A percentile compares a stretch with the other conserved stretches of the same genome.
phyloP scores from a whole-genome alignment of 2,329 filamentous ascomycete genomes.

The Colletotrichum sojae region DNA sequence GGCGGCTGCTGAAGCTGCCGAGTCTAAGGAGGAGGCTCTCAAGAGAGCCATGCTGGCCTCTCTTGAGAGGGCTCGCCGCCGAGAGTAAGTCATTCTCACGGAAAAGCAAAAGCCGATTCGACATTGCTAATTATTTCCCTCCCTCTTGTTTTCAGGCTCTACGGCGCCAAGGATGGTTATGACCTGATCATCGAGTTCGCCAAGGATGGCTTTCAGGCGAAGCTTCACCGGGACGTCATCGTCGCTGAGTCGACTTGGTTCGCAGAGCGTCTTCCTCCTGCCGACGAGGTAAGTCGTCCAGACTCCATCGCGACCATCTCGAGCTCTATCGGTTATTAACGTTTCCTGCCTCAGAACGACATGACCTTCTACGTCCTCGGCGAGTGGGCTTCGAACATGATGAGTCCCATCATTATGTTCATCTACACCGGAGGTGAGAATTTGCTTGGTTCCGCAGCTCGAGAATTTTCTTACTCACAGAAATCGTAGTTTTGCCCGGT shows the following conservation, averaged over 20 bases:
- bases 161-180: neutral
- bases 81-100: conserved; percentile 3
- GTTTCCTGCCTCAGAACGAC: conserved; percentile 45
- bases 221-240: conserved; percentile 52
- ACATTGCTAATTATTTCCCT: neutral
- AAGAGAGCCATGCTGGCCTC: conserved; percentile 17
- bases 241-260: conserved; percentile 52
- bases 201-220: neutral
- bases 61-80: conserved; percentile 21
- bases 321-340: neutral
- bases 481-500: neutral
- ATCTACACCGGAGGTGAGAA: conserved; percentile 53
- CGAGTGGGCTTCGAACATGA: neutral
- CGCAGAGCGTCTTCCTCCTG: conserved; percentile 49
- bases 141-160: conserved; percentile 2
- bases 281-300: conserved; percentile 44
- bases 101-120: too few relatives aligned
- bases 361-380: conserved; percentile 40
- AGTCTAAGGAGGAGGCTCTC: conserved; percentile 7
- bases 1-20: neutral
- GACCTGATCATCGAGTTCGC: conserved; percentile 28
- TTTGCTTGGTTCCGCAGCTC: neutral
- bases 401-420: conserved; percentile 48
- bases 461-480: too few relatives aligned
- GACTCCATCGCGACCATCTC: neutral